Evolutionary conservation across 108 stramenopile genomes (phyloP).

Genomic region (Craspedostauros australis): DNA sequence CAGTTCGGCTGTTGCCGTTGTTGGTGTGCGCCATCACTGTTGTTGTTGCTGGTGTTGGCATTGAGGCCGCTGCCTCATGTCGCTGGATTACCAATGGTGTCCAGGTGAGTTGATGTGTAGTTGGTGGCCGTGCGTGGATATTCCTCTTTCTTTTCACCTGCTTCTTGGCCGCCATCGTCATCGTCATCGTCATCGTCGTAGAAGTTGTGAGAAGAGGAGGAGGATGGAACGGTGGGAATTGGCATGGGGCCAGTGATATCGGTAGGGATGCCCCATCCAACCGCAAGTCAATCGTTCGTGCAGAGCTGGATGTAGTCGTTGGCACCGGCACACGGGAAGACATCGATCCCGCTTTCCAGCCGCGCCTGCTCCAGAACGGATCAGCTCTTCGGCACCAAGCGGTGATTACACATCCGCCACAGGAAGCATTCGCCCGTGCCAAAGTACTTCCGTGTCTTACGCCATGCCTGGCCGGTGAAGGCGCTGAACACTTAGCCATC

Average conservation of each 20-base stretch:
- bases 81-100: too few relatives aligned
- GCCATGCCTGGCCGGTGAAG: constrained; percentile 69
- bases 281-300: constrained; percentile 54
- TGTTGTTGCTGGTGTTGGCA: neutral
- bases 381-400: constrained; percentile 43
- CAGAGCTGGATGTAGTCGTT: constrained; percentile 59
- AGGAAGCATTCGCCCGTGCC: constrained; percentile 57
- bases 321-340: constrained; percentile 72
- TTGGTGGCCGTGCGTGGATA: too few relatives aligned
- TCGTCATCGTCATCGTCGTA: too few relatives aligned
- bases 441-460: constrained; percentile 42
- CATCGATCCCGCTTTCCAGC: constrained; percentile 69
- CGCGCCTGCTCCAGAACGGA: constrained; percentile 63
- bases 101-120: too few relatives aligned
- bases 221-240: too few relatives aligned
- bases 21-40: constrained; percentile 4
- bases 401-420: constrained; percentile 47
- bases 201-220: too few relatives aligned
- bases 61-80: too few relatives aligned
- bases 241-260: too few relatives aligned
- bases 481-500: constrained; percentile 74
- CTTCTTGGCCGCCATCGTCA: too few relatives aligned
- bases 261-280: constrained; percentile 57
- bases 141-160: constrained; percentile 26
- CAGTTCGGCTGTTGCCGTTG: constrained; percentile 14